Evolutionary conservation across 2,329 filamentous ascomycete genomes (phyloP).

Genomic region (Beauveria australis): DNA sequence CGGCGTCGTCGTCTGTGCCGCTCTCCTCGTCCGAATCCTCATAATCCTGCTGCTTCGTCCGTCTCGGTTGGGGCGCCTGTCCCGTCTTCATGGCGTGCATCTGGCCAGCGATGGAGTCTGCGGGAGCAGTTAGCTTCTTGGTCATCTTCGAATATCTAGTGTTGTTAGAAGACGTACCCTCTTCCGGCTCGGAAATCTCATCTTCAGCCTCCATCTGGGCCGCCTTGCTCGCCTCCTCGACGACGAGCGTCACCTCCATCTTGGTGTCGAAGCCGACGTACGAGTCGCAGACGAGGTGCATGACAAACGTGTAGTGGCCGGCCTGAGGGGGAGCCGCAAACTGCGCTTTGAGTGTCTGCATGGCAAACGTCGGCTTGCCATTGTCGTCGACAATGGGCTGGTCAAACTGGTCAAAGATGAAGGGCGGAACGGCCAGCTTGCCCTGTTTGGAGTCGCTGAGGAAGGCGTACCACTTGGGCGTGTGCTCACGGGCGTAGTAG

Average conservation of each 20-base stretch:
- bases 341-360: slow-evolving; percentile 95
- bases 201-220: slow-evolving; percentile 75
- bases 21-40: slow-evolving; percentile 73
- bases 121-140: slow-evolving; percentile 18
- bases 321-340: slow-evolving; percentile 90
- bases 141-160: neutral
- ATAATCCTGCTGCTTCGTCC: slow-evolving; percentile 31
- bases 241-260: slow-evolving; percentile 79
- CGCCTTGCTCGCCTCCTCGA: slow-evolving; percentile 84
- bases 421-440: slow-evolving; percentile 93
- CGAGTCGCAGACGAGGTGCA: slow-evolving; percentile 89
- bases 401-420: slow-evolving; percentile 90
- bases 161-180: slow-evolving; percentile 57
- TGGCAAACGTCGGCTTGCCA: slow-evolving; percentile 82
- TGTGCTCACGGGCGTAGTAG: slow-evolving; percentile 81
- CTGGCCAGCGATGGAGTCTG: slow-evolving; percentile 83
- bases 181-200: slow-evolving; percentile 95
- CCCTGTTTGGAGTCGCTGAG: slow-evolving; percentile 88
- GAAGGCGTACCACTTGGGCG: slow-evolving; percentile 90
- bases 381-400: slow-evolving; percentile 73
- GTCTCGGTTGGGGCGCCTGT: slow-evolving; percentile 49
- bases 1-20: slow-evolving; percentile 62
- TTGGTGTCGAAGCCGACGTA: slow-evolving; percentile 92
- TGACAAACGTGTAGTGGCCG: slow-evolving; percentile 88
- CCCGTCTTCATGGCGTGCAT: slow-evolving; percentile 81